These are phyloP conservation scores for Pythium volutum DNA, from an alignment of 352 stramenopile species.

Conservation along the genomic window DNA sequence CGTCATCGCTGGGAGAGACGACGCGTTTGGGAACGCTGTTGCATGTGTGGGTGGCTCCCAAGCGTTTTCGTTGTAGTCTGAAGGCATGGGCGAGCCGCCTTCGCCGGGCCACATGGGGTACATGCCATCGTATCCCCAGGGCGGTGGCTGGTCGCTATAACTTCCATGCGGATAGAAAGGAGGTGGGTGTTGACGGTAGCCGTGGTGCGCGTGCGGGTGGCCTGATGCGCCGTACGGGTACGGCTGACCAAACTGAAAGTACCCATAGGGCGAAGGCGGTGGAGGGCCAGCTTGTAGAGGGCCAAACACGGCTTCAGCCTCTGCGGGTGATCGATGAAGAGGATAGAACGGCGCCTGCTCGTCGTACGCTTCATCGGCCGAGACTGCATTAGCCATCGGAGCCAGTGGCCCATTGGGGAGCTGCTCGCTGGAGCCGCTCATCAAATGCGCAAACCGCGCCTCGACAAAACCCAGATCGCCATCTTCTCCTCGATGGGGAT, in stretches of 20 bases:
- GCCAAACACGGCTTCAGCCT: slow-evolving; percentile 1
- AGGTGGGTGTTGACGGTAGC: not conserved
- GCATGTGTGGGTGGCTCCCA: slow-evolving; percentile 9
- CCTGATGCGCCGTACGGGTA: slow-evolving; percentile 6
- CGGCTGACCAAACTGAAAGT: slow-evolving; percentile 26
- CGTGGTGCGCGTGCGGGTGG: slow-evolving; percentile 1
- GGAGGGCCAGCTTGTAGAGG: not conserved
- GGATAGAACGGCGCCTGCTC: not conserved
- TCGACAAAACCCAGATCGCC: slow-evolving; percentile 73
- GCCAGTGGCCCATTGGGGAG: not conserved
- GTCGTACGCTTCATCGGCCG: not conserved
- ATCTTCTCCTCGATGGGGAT: slow-evolving; percentile 32
- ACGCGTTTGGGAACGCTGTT: not conserved
- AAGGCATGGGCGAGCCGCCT: slow-evolving; percentile 4
- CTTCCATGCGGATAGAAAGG: slow-evolving; percentile 13
- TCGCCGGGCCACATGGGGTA: slow-evolving; percentile 8
- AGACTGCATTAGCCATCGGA: not conserved
- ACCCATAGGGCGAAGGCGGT: slow-evolving; percentile 12
- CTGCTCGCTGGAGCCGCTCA: slow-evolving; percentile 38
- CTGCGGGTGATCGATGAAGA: not conserved
- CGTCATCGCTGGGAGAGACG: not conserved
- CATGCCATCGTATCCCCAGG: slow-evolving; percentile 17
- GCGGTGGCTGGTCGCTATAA: not conserved
- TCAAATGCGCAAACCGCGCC: slow-evolving; percentile 76
- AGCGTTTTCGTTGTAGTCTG: slow-evolving; percentile 5